Evolutionary conservation across 371 early-diverging fungal species (phyloP).

Genomic region (Smittium mucronatum): DNA sequence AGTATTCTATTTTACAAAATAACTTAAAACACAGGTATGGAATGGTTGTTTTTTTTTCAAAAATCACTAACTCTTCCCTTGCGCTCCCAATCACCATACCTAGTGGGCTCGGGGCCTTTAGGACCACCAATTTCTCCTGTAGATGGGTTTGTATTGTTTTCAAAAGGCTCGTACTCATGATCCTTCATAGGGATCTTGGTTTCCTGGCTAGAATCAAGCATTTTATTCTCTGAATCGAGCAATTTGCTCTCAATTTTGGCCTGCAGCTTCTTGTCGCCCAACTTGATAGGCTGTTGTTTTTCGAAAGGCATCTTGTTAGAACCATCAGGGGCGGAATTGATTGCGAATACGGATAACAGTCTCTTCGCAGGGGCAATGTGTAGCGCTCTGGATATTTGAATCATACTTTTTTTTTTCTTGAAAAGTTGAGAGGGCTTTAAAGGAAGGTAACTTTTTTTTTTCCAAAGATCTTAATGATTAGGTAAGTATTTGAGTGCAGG

Average conservation of each 20-base stretch:
- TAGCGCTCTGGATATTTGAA: too few species aligned
- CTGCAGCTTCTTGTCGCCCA: not conserved
- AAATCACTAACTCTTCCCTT: constrained; percentile 32
- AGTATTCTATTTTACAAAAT: too few species aligned
- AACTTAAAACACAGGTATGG: too few species aligned
- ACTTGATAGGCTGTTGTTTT: not conserved
- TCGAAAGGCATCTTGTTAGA: not conserved
- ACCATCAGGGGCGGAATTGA: too few species aligned
- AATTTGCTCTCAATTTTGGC: not conserved
- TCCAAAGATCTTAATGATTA: too few species aligned
- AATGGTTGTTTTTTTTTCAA: too few species aligned
- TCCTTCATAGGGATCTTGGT: not conserved
- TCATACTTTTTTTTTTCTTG: too few species aligned
- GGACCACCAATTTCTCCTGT: constrained; percentile 25
- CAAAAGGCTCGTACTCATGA: constrained; percentile 15
- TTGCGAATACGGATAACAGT: too few species aligned
- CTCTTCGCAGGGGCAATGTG: too few species aligned
- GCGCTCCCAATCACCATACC: constrained; percentile 34
- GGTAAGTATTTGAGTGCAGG: too few species aligned
- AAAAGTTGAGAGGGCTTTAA: too few species aligned
- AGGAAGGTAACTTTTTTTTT: too few species aligned
- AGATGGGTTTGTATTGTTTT: constrained; percentile 14
- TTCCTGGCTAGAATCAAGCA: not conserved
- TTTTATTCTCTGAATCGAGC: not conserved
- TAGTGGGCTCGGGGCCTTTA: constrained; percentile 23